phyloP scores from a whole-genome alignment of 2,329 filamentous ascomycete species.

The Dothiorella sarmentorum region DNA sequence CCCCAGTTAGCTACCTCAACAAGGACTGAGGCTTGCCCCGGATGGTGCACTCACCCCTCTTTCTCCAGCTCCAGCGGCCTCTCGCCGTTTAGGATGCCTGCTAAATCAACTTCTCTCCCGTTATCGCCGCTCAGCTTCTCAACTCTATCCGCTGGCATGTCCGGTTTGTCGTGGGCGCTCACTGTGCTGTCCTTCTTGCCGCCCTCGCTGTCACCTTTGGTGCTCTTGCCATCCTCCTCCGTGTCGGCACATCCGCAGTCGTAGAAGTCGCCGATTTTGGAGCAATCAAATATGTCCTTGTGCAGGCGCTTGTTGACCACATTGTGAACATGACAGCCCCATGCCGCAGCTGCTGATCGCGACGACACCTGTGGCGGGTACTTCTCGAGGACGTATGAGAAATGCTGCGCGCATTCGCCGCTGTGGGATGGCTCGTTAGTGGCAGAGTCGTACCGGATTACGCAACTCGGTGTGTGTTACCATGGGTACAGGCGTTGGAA shows the following conservation, averaged over 20 bases:
- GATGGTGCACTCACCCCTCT: constrained; percentile 23
- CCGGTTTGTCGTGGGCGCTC: constrained; percentile 23
- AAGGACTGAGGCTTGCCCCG: background rate
- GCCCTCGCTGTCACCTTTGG: constrained; percentile 13
- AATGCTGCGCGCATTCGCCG: constrained; percentile 64
- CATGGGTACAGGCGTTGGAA: constrained; percentile 65
- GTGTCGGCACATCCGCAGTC: constrained; percentile 63
- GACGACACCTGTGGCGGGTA: constrained; percentile 64
- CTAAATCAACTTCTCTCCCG: constrained; percentile 30
- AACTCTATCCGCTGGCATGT: constrained; percentile 28
- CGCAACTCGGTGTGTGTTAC: constrained; percentile 31
- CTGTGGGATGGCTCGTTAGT: constrained; percentile 31
- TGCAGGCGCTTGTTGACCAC: constrained; percentile 61
- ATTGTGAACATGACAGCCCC: constrained; percentile 66
- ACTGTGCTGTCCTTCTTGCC: constrained; percentile 18
- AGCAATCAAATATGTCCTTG: constrained; percentile 62
- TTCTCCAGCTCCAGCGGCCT: constrained; percentile 21
- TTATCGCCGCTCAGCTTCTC: constrained; percentile 27
- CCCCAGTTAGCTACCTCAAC: constrained; percentile 6
- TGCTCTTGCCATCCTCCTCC: constrained; percentile 25
- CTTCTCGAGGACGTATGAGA: constrained; percentile 57
- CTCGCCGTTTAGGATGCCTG: constrained; percentile 13
- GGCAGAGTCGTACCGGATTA: background rate
- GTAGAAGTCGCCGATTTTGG: constrained; percentile 63
- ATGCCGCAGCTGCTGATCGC: constrained; percentile 59